phyloP scores from a whole-genome alignment of 768 basidiomycete species.

The Sarcomyxa edulis region DNA sequence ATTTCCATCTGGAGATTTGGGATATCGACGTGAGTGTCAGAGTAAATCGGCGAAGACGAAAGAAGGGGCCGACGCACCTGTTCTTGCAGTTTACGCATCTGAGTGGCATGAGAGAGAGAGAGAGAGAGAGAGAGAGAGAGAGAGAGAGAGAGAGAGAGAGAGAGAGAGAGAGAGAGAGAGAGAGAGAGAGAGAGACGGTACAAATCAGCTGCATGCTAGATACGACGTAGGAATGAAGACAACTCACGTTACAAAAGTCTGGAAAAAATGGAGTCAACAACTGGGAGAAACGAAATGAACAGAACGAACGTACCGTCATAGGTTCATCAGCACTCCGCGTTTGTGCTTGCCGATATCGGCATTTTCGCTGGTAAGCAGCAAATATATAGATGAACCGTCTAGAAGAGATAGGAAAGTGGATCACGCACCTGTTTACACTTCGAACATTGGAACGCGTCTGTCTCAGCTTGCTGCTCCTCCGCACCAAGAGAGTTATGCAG shows the following conservation, averaged over 20 bases:
- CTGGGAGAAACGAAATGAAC: background rate
- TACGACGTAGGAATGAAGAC: no score
- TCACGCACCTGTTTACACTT: slow-evolving; percentile 80
- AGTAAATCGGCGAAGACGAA: background rate
- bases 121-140: background rate
- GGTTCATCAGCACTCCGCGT: slow-evolving; percentile 98
- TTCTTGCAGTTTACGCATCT: slow-evolving; percentile 65
- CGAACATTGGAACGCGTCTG: slow-evolving; percentile 95
- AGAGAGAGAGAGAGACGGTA: no score
- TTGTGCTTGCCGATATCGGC: slow-evolving; percentile 92
- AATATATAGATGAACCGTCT: background rate
- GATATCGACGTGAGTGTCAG: background rate
- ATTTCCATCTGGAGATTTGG: slow-evolving; percentile 38
- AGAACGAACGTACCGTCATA: slow-evolving; percentile 71
- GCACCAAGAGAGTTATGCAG: slow-evolving; percentile 89
- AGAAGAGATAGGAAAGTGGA: background rate
- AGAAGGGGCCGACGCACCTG: slow-evolving; percentile 16
- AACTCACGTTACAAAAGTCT: slow-evolving; percentile 86
- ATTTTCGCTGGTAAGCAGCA: slow-evolving; percentile 54
- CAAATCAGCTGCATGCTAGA: no score
- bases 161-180: no score
- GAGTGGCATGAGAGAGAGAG: slow-evolving; percentile 6
- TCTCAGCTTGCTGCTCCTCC: slow-evolving; percentile 87
- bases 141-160: no score
- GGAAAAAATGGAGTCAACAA: slow-evolving; percentile 7